A percentile compares a stretch with the other conserved stretches of the same genome.
Evolutionary conservation across 2,329 filamentous ascomycete genomes (phyloP).

Genomic region (Phyllosticta capitalensis): DNA sequence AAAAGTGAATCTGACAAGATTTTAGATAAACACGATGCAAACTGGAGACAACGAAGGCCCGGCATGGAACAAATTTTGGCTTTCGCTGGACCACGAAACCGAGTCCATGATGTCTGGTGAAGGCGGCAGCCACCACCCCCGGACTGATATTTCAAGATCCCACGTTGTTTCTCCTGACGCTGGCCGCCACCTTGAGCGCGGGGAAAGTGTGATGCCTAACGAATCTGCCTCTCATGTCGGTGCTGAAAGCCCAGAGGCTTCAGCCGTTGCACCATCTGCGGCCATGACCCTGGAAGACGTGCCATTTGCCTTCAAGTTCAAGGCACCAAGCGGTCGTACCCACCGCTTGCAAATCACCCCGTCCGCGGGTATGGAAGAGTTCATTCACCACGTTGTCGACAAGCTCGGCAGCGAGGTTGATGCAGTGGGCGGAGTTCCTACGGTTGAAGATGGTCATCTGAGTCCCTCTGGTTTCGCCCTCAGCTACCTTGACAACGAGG

Average conservation of each 20-base stretch:
- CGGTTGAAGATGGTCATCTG: slow-evolving; percentile 69
- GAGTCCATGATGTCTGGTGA: slow-evolving; percentile 95
- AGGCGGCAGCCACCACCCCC: slow-evolving; percentile 61
- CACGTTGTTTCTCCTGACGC: slow-evolving; percentile 73
- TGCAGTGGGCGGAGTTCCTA: slow-evolving; percentile 69
- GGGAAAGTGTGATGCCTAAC: slow-evolving; percentile 80
- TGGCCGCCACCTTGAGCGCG: slow-evolving; percentile 53
- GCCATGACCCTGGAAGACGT: slow-evolving; percentile 51
- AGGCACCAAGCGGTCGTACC: slow-evolving; percentile 87
- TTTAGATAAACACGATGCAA: slow-evolving; percentile 76
- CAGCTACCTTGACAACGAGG: slow-evolving; percentile 94
- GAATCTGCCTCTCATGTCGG: slow-evolving; percentile 94
- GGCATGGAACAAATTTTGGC: slow-evolving; percentile 99
- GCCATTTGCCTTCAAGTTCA: slow-evolving; percentile 98
- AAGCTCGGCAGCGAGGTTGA: slow-evolving; percentile 83
- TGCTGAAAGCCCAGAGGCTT: slow-evolving; percentile 64
- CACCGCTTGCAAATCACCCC: slow-evolving; percentile 82
- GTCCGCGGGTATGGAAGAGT: slow-evolving; percentile 67
- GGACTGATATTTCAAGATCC: slow-evolving; percentile 59
- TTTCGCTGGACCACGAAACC: slow-evolving; percentile 87
- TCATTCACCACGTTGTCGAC: slow-evolving; percentile 65
- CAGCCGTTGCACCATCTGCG: slow-evolving; percentile 49
- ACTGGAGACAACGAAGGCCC: slow-evolving; percentile 84
- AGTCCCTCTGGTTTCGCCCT: slow-evolving; percentile 74
- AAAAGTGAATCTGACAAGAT: not conserved